phyloP scores from a whole-genome alignment of 2,329 filamentous ascomycete species.

The Leptographium lundbergii region DNA sequence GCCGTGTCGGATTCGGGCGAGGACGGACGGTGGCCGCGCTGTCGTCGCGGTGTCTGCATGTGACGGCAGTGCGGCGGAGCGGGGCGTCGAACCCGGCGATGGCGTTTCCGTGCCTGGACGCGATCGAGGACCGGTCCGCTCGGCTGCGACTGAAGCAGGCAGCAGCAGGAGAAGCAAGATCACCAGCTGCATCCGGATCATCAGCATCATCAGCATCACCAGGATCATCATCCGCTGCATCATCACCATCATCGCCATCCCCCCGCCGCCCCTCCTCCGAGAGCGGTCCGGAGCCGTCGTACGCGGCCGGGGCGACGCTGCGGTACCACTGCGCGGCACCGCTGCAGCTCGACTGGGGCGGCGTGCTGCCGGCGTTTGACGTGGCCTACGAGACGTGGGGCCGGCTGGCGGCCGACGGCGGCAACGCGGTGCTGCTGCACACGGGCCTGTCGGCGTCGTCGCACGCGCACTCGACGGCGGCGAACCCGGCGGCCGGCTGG shows the following conservation, averaged over 20 bases:
- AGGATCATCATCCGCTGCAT: background rate
- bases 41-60: slow-evolving; percentile 11
- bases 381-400: slow-evolving; percentile 95
- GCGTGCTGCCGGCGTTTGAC: slow-evolving; percentile 75
- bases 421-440: slow-evolving; percentile 83
- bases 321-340: slow-evolving; percentile 64
- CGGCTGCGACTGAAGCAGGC: slow-evolving; percentile 46
- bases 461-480: slow-evolving; percentile 82
- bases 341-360: slow-evolving; percentile 86
- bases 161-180: slow-evolving; percentile 28
- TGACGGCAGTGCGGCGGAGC: slow-evolving; percentile 14
- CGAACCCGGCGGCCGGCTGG: slow-evolving; percentile 85
- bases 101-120: slow-evolving; percentile 83
- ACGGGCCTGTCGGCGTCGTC: slow-evolving; percentile 95
- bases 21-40: background rate
- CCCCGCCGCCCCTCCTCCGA: slow-evolving; percentile 40
- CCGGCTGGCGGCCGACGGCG: slow-evolving; percentile 60
- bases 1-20: no score
- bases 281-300: slow-evolving; percentile 82
- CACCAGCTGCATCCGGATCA: background rate
- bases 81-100: slow-evolving; percentile 68
- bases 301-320: slow-evolving; percentile 78
- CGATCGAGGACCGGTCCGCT: slow-evolving; percentile 67
- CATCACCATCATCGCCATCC: background rate
- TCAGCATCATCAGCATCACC: background rate